Base-by-base conservation (phyloP, 2,329 filamentous ascomycete species). In the Cordyceps tenuipes region DNA sequence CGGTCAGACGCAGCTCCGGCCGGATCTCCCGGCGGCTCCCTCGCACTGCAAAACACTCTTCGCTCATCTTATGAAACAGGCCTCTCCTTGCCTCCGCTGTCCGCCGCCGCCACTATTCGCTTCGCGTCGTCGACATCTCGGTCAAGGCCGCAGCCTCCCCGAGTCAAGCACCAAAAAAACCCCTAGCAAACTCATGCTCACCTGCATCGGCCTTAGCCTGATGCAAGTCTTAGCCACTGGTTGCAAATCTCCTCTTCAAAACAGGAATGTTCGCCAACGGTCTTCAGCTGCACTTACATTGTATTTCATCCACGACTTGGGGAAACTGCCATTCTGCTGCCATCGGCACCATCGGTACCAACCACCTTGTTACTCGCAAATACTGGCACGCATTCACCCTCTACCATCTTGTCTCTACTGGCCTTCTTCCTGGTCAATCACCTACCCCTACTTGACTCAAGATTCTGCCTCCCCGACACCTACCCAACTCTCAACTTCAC, bases 241-340 rank as follows among this genome's bases (percentile, higher is more conserved):
- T 29, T 48, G 44, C 46, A 57, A 48, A 26, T 46, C 46, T 26
- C 47, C 15, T 43, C n/a, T 19, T 50, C 47, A 50, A 58, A 58
- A 58, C 56, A 51, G 47, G 56, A 58, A 57, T 51, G 50, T 15
- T 39, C 36, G 26, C 13, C 44, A 58, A 58, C 56, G 46, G 46
- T 57, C 46, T 50, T 57, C 55, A 58, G 47, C 47, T 51, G 13
- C 56, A 50, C 54, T 57, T 57, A 57, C 55, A 57, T n/a, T n/a
- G n/a, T 46, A 56, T 21, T 44, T 49, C 23, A 19, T 2, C 55
- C 15, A 39, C 21, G n/a, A 26, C 23, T 48, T 17, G 6, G 13
- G 1, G 5, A 43, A 43, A 12, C 23, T 36, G 31, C 13, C 47
- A n/a, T 23, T 44, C 15, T 6, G 5, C 26, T 26, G 8, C 23